Evolutionary conservation across 2,329 filamentous ascomycete genomes (phyloP).

Genomic region (Ophioceras dolichostomum): DNA sequence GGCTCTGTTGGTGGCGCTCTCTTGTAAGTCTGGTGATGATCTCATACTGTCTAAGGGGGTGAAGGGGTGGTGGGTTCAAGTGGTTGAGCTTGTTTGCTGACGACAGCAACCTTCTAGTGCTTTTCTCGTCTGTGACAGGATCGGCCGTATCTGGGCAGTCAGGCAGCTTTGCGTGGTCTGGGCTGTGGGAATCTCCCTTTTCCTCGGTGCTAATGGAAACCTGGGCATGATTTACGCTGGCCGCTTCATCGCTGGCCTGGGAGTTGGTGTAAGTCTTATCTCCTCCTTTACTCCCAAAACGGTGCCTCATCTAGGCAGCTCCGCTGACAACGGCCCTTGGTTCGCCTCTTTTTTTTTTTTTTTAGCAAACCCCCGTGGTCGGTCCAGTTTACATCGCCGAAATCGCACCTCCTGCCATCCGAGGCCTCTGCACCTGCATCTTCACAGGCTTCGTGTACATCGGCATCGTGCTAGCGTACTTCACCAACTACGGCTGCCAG

Average conservation of each 20-base stretch:
- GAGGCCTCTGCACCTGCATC: slow-evolving; percentile 59
- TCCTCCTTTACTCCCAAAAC: not conserved
- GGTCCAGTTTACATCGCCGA: slow-evolving; percentile 58
- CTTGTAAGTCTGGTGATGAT: slow-evolving; percentile 18
- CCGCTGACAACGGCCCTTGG: not conserved
- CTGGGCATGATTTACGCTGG: slow-evolving; percentile 48
- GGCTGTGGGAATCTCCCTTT: slow-evolving; percentile 45
- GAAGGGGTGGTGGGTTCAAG: too few species aligned
- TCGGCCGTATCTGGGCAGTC: slow-evolving; percentile 52
- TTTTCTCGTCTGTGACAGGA: slow-evolving; percentile 45
- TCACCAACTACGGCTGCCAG: slow-evolving; percentile 50
- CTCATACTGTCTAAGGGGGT: too few species aligned
- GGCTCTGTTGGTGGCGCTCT: slow-evolving; percentile 55
- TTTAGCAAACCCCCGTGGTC: slow-evolving; percentile 16
- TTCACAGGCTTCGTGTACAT: slow-evolving; percentile 61
- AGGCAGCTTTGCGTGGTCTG: slow-evolving; percentile 43
- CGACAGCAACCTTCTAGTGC: slow-evolving; percentile 31
- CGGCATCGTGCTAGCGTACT: slow-evolving; percentile 67
- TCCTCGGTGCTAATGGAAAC: slow-evolving; percentile 38
- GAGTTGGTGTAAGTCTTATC: slow-evolving; percentile 30
- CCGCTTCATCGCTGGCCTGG: slow-evolving; percentile 50
- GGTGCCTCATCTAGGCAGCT: not conserved
- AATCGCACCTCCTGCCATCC: slow-evolving; percentile 53
- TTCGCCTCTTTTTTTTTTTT: not conserved
- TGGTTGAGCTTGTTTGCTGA: not conserved